Percentiles rank a stretch among this genome's conserved stretches.
Conservation (phyloP, 2,329 filamentous ascomycete species). For the Fusarium goolgardi region DNA sequence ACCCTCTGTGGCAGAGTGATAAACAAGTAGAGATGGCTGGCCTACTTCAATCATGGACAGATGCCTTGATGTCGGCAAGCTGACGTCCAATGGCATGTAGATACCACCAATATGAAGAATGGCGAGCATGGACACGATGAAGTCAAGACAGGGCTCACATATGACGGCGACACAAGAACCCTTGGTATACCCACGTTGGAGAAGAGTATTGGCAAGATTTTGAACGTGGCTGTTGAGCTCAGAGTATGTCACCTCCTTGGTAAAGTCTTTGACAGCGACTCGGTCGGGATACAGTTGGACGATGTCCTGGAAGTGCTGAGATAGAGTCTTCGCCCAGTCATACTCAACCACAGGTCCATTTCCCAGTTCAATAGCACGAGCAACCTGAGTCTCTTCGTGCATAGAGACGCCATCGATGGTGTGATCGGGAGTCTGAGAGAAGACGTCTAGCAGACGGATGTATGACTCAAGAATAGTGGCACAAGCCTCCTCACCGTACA, state of each 20-base stretch:
- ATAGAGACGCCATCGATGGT: neutral
- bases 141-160: neutral
- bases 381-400: neutral
- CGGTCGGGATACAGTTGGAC: neutral
- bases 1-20: neutral
- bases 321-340: neutral
- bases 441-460: neutral
- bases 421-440: neutral
- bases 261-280: neutral
- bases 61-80: neutral
- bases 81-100: slow-evolving; percentile 1
- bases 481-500: neutral
- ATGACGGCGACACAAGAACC: neutral
- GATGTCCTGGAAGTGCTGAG: neutral
- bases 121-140: neutral
- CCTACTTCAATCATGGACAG: neutral
- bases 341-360: neutral
- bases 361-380: neutral
- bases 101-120: neutral
- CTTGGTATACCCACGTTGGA: neutral
- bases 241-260: neutral
- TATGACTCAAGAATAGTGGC: neutral
- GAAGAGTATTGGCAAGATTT: neutral
- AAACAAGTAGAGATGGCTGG: neutral
- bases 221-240: neutral